phyloP scores from a whole-genome alignment of 352 stramenopile genomes.

The Pythium sukuiense region DNA sequence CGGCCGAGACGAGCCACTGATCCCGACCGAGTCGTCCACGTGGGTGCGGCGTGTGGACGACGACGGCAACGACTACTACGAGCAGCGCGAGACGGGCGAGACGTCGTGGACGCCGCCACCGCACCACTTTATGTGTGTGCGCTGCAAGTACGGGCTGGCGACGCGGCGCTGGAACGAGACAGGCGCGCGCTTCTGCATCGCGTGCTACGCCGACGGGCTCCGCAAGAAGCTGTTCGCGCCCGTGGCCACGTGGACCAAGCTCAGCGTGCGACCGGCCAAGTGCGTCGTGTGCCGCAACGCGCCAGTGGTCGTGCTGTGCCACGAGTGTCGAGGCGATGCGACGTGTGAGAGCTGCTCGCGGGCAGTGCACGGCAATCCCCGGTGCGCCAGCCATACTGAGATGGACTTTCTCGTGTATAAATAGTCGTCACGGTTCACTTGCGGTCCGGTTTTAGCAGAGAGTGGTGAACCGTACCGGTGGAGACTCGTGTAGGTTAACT shows the following conservation, averaged over 20 bases:
- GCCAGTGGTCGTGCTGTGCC: conserved; percentile 46
- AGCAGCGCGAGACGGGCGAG: conserved; percentile 39
- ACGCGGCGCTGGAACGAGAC: conserved; percentile 49
- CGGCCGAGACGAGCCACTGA: conserved; percentile 45
- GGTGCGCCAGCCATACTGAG: conserved; percentile 30
- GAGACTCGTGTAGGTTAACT: not conserved
- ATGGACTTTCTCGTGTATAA: conserved; percentile 34
- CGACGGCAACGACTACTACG: conserved; percentile 53
- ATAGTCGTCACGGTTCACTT: conserved; percentile 9
- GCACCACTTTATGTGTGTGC: conserved; percentile 55
- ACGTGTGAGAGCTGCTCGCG: conserved; percentile 53
- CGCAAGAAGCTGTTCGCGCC: conserved; percentile 14
- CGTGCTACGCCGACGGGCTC: conserved; percentile 49
- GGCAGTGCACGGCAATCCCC: conserved; percentile 43
- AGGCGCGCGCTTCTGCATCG: conserved; percentile 55
- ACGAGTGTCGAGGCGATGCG: conserved; percentile 51
- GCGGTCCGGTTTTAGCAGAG: conserved; percentile 2
- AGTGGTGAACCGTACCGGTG: not conserved
- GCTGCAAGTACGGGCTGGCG: conserved; percentile 53
- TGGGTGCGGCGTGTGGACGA: conserved; percentile 59
- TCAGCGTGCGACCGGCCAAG: conserved; percentile 51
- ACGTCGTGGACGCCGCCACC: conserved; percentile 47
- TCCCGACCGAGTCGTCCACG: conserved; percentile 60
- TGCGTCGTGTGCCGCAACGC: conserved; percentile 61
- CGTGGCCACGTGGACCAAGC: conserved; percentile 48